These are phyloP conservation scores for Xylaria sp. DNA, from an alignment of 2,329 filamentous ascomycete genomes.

Conservation along the genomic window DNA sequence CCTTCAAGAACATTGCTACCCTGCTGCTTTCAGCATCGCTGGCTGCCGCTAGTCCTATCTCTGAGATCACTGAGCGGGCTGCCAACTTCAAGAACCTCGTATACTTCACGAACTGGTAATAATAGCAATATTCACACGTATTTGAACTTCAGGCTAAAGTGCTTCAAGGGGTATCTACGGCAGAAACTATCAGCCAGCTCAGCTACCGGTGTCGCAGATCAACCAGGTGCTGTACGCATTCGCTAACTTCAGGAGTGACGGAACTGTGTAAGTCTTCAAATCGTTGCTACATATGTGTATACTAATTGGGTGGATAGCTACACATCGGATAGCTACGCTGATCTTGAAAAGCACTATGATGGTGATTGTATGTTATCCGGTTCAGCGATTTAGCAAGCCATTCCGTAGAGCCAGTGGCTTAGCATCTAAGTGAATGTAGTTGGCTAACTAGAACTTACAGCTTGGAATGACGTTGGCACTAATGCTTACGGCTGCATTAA, in stretches of 20 bases:
- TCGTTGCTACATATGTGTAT: neutral
- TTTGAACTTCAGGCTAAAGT: slow-evolving; percentile 21
- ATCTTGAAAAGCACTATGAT: slow-evolving; percentile 77
- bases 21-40: slow-evolving; percentile 44
- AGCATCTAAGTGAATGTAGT: slow-evolving; percentile 9
- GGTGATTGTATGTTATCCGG: slow-evolving; percentile 64
- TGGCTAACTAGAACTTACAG: slow-evolving; percentile 44
- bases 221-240: slow-evolving; percentile 86
- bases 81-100: slow-evolving; percentile 56
- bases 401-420: neutral
- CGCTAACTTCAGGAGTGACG: slow-evolving; percentile 76
- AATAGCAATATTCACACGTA: slow-evolving; percentile 10
- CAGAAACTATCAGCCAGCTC: slow-evolving; percentile 75
- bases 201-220: slow-evolving; percentile 74
- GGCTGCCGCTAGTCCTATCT: slow-evolving; percentile 40
- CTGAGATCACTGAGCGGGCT: slow-evolving; percentile 41
- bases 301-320: slow-evolving; percentile 53
- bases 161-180: slow-evolving; percentile 73
- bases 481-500: slow-evolving; percentile 86
- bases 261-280: slow-evolving; percentile 69
- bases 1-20: slow-evolving; percentile 41
- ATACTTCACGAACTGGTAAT: slow-evolving; percentile 62
- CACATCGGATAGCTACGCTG: slow-evolving; percentile 75
- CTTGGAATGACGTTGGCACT: slow-evolving; percentile 70
- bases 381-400: neutral